These are phyloP conservation scores for Marsdenia floribunda DNA, from an alignment of 257 asterid genomes.

Conservation along the genomic window DNA sequence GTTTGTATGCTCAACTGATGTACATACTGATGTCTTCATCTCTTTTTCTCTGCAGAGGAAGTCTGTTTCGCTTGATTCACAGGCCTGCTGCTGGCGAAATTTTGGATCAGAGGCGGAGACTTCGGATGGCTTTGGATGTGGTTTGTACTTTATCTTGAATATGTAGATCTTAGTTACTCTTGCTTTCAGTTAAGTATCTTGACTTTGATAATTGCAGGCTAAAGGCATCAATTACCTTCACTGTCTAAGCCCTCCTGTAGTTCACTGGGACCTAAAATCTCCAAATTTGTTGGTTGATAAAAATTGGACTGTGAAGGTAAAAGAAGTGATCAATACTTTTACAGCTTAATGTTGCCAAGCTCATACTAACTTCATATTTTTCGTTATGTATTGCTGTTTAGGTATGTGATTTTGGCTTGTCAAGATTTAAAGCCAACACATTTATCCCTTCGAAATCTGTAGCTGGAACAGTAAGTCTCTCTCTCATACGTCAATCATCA, in stretches of 20 bases:
- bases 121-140: constrained; percentile 96
- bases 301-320: constrained; percentile 89
- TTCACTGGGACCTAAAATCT: constrained; percentile 91
- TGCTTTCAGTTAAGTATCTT: constrained; percentile 1
- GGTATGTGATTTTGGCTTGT: constrained; percentile 96
- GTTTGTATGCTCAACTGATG: no score
- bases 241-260: constrained; percentile 71
- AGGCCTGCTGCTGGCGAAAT: constrained; percentile 83
- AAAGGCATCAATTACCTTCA: constrained; percentile 92
- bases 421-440: constrained; percentile 89
- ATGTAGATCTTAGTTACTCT: constrained; percentile 11
- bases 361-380: not conserved
- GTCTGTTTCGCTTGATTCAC: constrained; percentile 85
- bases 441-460: constrained; percentile 88
- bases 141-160: constrained; percentile 36
- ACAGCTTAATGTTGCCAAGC: not conserved
- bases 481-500: not conserved
- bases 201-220: constrained; percentile 42
- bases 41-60: constrained; percentile 51
- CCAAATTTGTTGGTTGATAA: constrained; percentile 89
- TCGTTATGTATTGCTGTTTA: constrained; percentile 8
- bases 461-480: constrained; percentile 83
- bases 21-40: not conserved
- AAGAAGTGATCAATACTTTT: not conserved
- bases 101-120: constrained; percentile 69